Base-by-base conservation (phyloP, 2,329 filamentous ascomycete genomes). In the Exophiala calicioides region DNA sequence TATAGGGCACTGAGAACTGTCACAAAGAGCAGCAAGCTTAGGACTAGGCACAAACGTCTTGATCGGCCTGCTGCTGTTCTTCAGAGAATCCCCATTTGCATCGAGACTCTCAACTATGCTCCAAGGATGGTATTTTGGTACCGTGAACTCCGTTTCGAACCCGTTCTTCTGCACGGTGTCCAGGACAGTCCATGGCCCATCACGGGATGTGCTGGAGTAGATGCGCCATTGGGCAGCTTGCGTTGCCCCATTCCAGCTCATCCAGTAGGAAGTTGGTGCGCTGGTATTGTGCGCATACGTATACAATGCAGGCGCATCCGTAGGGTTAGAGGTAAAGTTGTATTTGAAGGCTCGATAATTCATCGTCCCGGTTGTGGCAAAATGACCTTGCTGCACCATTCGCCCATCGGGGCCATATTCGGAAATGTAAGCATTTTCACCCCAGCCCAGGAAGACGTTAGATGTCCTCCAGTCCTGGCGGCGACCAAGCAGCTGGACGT, bases 231-330 rank as follows among this genome's bases (percentile, higher is more conserved):
- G 62, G 10, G 50, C 50, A 12, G 75, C 64, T 39, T 75, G 71
- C 1, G 74, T 76, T 0, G 72, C 73, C 8, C 73, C 73, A 52
- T 76, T 76, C 74, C 73, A 76, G 45, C 62, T 65, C 32, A 68
- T 63, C 30, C 65, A 59, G 45, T 63, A 63, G 19, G 60, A 52
- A n/a, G 51, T 58, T 10, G 38, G 36, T 2, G 53, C 46, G 29
- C 39, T 45, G 5, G 31, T 44, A 13, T 49, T 52, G 16, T 40
- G 46, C 19, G 46, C 49, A 20, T 47, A 52, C 12, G 53, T 51
- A 16, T 50, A 52, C 24, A 56, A 24, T 9, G 53, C 53, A 3
- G 53, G 53, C 3, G 45, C 36, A 16, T 56, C 53, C 2, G 43
- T 47, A 4, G 53, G 49, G 24, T 32, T 49, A 20, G 33, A 31